phyloP scores from a whole-genome alignment of 2,329 filamentous ascomycete species.

The Ceratocystis destructans region DNA sequence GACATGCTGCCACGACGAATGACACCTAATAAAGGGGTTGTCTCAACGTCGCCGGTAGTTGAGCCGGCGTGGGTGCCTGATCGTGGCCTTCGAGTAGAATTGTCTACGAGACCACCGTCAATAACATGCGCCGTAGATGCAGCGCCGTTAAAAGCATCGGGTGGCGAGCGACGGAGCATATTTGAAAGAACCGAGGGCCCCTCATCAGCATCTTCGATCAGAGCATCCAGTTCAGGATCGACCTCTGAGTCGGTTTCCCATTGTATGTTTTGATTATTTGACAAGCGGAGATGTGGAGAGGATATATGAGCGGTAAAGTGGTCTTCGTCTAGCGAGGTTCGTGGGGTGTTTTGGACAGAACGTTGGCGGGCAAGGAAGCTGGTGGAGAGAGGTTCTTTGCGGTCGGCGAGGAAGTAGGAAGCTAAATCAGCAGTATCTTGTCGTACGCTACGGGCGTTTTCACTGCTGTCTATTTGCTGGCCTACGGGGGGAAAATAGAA shows the following conservation, averaged over 20 bases:
- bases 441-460: constrained; percentile 66
- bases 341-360: constrained; percentile 26
- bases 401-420: constrained; percentile 61
- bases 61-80: constrained; percentile 10
- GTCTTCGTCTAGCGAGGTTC: constrained; percentile 23
- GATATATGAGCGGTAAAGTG: constrained; percentile 8
- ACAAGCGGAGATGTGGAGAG: background rate
- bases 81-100: background rate
- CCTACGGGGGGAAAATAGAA: background rate
- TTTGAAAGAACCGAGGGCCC: constrained; percentile 36
- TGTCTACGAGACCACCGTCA: background rate
- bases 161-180: constrained; percentile 38
- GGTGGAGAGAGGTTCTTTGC: constrained; percentile 27
- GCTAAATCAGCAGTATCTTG: constrained; percentile 81
- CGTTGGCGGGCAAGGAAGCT: constrained; percentile 24
- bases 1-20: constrained; percentile 10
- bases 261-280: background rate
- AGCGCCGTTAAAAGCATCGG: constrained; percentile 26
- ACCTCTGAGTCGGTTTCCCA: constrained; percentile 11
- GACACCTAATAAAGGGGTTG: constrained; percentile 23
- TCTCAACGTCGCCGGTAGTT: constrained; percentile 17
- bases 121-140: background rate
- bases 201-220: constrained; percentile 21
- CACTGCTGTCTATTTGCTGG: constrained; percentile 48
- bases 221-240: constrained; percentile 15